Evolutionary conservation across 2,329 filamentous ascomycete genomes (phyloP), one percentile per base, ranked within the genome.

Genomic region (Tolypocladium tundrense): DNA sequence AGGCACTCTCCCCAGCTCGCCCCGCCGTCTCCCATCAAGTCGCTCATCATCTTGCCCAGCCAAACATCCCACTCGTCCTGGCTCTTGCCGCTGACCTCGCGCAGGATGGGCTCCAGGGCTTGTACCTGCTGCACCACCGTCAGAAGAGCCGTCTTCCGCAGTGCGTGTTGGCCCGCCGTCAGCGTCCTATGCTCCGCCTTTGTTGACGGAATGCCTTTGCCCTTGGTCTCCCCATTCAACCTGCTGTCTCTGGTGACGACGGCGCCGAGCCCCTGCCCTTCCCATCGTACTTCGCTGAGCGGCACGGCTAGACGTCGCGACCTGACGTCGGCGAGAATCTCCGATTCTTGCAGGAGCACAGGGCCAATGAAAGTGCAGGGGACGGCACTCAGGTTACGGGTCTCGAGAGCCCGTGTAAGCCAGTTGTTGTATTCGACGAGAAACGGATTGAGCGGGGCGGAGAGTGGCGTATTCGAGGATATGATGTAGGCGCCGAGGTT

Each of bases 31-130:
- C 88, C 85, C 68, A 96, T 80, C 67, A 97, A 73, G 71, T 94
- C 88, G 53, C 84, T 83, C 81, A 91, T 93, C 88, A 96, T 90
- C 72, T 87, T 90, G 45, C 87, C 85, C 74, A 89, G 85, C 92
- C 92, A 97, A 48, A 85, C 79, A 70, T 95, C 89, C 91, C 91
- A 97, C 74, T 97, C 92, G 64, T 96, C 91, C 68, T 89, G 85
- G 66, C 88, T 90, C 77, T 96, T 96, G 16, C 88, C 88, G 67
- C 88, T 95, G 52, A 85, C 84, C 66, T 96, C 88, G 65, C 88
- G 84, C 64, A 97, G 75, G 59, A 94, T 75, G 6, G 90, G 90
- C 72, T 97, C 92, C 66, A 97, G 76, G 61, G 87, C 88, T 69
- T 94, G 90, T 57, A 96, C 90, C 79, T 91, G 83, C 69, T 92